These are phyloP conservation scores for Plantago lanceolata DNA, from an alignment of 305 asterid species.

Conservation along the genomic window DNA sequence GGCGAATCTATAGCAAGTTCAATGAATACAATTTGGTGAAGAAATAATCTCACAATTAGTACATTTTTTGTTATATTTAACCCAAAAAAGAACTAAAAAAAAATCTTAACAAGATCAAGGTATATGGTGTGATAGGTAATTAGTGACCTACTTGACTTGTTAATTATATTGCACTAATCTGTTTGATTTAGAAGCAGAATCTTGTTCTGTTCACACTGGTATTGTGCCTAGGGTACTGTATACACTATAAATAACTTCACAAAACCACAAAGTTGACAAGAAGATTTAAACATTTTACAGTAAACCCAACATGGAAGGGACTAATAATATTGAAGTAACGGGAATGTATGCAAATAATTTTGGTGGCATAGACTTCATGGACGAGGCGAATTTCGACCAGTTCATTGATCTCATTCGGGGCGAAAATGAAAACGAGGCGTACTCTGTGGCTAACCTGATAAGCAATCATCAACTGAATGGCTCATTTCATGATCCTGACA, in stretches of 20 bases:
- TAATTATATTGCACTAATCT: too few species aligned
- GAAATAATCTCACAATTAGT: too few species aligned
- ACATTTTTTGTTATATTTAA: too few species aligned
- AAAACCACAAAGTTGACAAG: neutral
- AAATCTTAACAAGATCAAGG: neutral
- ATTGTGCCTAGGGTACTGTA: neutral
- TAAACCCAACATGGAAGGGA: slow-evolving; percentile 21
- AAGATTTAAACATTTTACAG: neutral
- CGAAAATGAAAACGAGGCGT: slow-evolving; percentile 5
- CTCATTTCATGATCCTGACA: slow-evolving; percentile 17
- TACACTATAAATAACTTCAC: slow-evolving; percentile 22
- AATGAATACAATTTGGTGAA: too few species aligned
- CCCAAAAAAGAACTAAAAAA: neutral
- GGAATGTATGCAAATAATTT: slow-evolving; percentile 24
- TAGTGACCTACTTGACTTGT: slow-evolving; percentile 1
- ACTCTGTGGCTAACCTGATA: slow-evolving; percentile 9
- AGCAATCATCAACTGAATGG: slow-evolving; percentile 15
- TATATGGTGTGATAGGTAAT: neutral
- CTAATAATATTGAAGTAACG: neutral
- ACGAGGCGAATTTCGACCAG: slow-evolving; percentile 31
- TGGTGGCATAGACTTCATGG: slow-evolving; percentile 37
- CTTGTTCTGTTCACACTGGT: slow-evolving; percentile 28
- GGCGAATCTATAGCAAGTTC: too few species aligned
- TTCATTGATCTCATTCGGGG: slow-evolving; percentile 33
- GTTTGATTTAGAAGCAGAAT: neutral